A percentile compares a stretch with the other conserved stretches of the same genome.
These are phyloP conservation scores for Phenoliferia sp. DNA, from an alignment of 1,284 basidiomycete species.

Conservation along the genomic window DNA sequence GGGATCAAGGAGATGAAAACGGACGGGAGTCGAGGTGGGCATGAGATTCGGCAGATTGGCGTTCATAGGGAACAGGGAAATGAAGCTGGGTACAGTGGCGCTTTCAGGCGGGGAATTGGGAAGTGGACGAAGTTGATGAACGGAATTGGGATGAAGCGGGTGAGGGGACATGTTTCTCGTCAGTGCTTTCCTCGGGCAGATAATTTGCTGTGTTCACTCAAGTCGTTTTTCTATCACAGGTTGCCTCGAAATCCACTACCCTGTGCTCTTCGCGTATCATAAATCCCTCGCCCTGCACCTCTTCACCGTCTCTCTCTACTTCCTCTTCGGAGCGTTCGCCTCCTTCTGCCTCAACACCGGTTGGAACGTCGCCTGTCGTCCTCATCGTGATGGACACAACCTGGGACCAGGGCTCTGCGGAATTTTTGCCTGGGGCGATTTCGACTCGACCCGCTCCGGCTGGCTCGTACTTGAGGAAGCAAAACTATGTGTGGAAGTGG, in stretches of 20 bases:
- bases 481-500: background rate
- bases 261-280: background rate
- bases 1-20: background rate
- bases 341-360: background rate
- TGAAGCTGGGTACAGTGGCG: background rate
- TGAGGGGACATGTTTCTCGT: background rate
- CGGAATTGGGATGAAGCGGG: background rate
- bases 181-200: too few relatives aligned
- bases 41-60: slow-evolving; percentile 5
- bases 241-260: background rate
- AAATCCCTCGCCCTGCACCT: background rate
- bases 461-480: slow-evolving; percentile 2
- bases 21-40: background rate
- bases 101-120: background rate
- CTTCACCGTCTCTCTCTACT: background rate
- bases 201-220: background rate
- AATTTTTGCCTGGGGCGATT: background rate
- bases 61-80: background rate
- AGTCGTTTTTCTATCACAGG: background rate
- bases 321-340: slow-evolving; percentile 3
- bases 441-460: slow-evolving; percentile 2
- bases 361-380: background rate
- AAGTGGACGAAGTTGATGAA: background rate
- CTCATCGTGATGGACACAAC: background rate
- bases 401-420: background rate